Percentiles rank a stretch among this genome's conserved stretches.
These are phyloP conservation scores for Penicillium sp. DNA, from an alignment of 2,329 filamentous ascomycete genomes.

Conservation along the genomic window DNA sequence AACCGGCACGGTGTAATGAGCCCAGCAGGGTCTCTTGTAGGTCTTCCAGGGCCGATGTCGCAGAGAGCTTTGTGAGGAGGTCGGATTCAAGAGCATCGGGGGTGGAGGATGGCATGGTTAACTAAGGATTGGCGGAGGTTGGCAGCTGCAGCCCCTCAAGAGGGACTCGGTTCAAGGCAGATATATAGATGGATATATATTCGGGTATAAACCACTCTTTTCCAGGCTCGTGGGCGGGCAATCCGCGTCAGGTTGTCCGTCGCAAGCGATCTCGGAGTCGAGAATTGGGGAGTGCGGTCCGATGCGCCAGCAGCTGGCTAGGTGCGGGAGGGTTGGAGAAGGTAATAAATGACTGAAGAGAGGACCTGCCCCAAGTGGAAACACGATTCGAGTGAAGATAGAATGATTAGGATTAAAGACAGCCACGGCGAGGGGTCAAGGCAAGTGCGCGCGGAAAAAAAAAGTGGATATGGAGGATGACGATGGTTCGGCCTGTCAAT, in stretches of 20 bases:
- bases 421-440: constrained; percentile 4
- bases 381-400: neutral
- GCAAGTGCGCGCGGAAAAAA: constrained; percentile 16
- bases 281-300: constrained; percentile 1
- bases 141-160: neutral
- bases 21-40: constrained; percentile 60
- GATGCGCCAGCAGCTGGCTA: constrained; percentile 14
- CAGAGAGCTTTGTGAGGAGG: constrained; percentile 51
- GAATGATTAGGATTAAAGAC: constrained; percentile 19
- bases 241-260: neutral
- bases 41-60: constrained; percentile 56
- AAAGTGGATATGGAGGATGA: constrained; percentile 17
- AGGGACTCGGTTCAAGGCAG: neutral
- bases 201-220: neutral
- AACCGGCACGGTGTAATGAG: constrained; percentile 61
- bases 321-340: constrained; percentile 6
- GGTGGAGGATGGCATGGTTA: constrained; percentile 30
- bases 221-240: neutral
- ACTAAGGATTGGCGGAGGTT: constrained; percentile 1
- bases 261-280: constrained; percentile 5
- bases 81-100: constrained; percentile 47
- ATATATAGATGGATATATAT: neutral
- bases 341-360: constrained; percentile 6
- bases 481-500: constrained; percentile 20
- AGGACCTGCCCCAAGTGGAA: constrained; percentile 19